Base-by-base conservation (phyloP, 768 basidiomycete species). In the Cystofilobasidium macerans region DNA sequence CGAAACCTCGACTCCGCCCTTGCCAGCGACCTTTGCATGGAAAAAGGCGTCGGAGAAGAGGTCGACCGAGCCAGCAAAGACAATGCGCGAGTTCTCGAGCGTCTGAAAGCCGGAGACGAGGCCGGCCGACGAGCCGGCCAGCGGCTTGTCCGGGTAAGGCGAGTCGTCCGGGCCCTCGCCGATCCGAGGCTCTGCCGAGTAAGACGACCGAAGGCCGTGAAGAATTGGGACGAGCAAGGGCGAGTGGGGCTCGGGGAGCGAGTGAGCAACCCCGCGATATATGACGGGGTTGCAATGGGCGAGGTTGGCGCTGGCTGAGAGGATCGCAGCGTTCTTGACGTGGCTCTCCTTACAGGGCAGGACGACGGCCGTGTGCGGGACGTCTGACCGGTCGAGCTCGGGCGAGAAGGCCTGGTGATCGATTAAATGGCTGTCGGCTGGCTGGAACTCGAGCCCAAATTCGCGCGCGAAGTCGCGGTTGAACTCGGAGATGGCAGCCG, bases 91-190 rank as follows among this genome's bases (percentile, higher is more conserved):
- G 69, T 86, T 88, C 65, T 83, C 82, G 26, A 80, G 77, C 3
- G 90, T 83, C 76, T 99, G 95, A 81, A 98, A 88, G 8, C 89
- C 93, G 8, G 86, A 86, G 32, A 92, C 89, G 32, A 95, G 78
- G 51, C 83, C 80, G 40, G 92, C 80, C 47, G 81, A 80, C 68
- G 83, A 83, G 11, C 94, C 94, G 0, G 88, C 88, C 84, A 35
- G 86, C 78, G 62, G 86, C 85, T 68, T 62, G 26, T 53, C 8
- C 30, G 67, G 67, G 48, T 68, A 68, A 26, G 51, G 30, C 18
- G 43, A 42, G 57, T 68, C 67, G 22, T 68, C 67, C 0, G 54
- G 47, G 22, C 61, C 45, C 35, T 68, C 67, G 43, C 42, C 54
- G 43, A 63, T 26, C 24, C 67, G 57, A 2, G 67, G 69, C 24